Evolutionary conservation across 1,284 basidiomycete genomes (phyloP).

Genomic region (Moesziomyces sp.): DNA sequence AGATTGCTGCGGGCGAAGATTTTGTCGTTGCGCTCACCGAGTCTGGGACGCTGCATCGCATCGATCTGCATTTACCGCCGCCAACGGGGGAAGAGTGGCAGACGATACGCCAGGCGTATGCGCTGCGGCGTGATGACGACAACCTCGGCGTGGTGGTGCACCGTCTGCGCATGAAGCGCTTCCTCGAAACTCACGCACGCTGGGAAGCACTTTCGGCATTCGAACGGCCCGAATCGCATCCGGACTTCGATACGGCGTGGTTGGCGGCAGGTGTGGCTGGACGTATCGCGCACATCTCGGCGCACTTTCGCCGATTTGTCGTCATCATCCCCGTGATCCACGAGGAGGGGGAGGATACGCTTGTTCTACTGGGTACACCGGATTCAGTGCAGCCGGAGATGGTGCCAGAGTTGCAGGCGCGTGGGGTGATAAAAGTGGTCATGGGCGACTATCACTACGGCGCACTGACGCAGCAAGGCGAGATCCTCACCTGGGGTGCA

Average conservation of each 20-base stretch:
- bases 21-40: constrained; percentile 52
- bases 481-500: constrained; percentile 84
- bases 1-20: constrained; percentile 51
- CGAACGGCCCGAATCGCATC: constrained; percentile 4
- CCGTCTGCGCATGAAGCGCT: not conserved
- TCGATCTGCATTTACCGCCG: constrained; percentile 21
- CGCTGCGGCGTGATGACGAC: not conserved
- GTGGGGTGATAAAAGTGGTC: constrained; percentile 81
- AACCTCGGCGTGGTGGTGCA: constrained; percentile 2
- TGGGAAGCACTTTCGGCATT: constrained; percentile 23
- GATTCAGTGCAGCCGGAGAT: constrained; percentile 71
- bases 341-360: constrained; percentile 30
- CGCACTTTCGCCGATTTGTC: constrained; percentile 81
- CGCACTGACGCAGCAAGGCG: constrained; percentile 81
- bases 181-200: constrained; percentile 2
- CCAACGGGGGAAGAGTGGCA: constrained; percentile 1
- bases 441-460: constrained; percentile 90
- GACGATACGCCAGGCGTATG: not conserved
- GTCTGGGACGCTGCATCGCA: constrained; percentile 28
- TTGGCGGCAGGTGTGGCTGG: constrained; percentile 28
- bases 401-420: constrained; percentile 78
- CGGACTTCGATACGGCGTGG: constrained; percentile 19
- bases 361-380: constrained; percentile 55
- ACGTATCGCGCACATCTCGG: constrained; percentile 76
- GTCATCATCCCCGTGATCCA: constrained; percentile 79